These are phyloP conservation scores for Phellinidium pouzarii DNA, from an alignment of 1,284 basidiomycete genomes.

Conservation along the genomic window DNA sequence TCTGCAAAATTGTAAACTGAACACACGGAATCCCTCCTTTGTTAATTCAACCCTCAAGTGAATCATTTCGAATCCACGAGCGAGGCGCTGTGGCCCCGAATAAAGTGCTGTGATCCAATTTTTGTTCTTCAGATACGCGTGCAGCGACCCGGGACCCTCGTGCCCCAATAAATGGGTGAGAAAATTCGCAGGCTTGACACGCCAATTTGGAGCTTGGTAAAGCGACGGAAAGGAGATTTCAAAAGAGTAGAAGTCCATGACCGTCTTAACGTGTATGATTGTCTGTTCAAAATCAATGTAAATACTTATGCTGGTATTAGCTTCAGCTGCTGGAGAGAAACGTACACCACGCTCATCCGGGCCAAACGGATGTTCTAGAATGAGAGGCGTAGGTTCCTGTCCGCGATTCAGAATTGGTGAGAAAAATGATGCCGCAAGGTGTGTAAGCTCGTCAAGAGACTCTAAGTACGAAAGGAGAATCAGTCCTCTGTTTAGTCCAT, in stretches of 20 bases:
- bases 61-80: slow-evolving; percentile 85
- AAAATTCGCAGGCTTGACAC: slow-evolving; percentile 77
- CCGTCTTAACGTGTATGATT: slow-evolving; percentile 81
- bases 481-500: not conserved
- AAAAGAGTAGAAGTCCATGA: slow-evolving; percentile 84
- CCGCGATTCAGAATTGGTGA: slow-evolving; percentile 71
- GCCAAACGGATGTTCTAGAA: slow-evolving; percentile 75
- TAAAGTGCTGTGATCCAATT: slow-evolving; percentile 86
- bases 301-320: slow-evolving; percentile 6
- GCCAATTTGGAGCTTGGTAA: slow-evolving; percentile 77
- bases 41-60: slow-evolving; percentile 82
- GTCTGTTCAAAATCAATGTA: slow-evolving; percentile 51
- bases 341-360: slow-evolving; percentile 68
- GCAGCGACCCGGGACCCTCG: slow-evolving; percentile 91
- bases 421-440: slow-evolving; percentile 69
- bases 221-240: slow-evolving; percentile 88
- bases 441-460: slow-evolving; percentile 72
- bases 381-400: slow-evolving; percentile 57
- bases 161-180: slow-evolving; percentile 90
- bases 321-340: slow-evolving; percentile 22
- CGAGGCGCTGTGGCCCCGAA: slow-evolving; percentile 69
- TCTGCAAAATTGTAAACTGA: slow-evolving; percentile 6
- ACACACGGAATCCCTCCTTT: slow-evolving; percentile 77
- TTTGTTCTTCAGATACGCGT: slow-evolving; percentile 87
- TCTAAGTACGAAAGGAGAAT: slow-evolving; percentile 39